Evolutionary conservation across 2,329 filamentous ascomycete genomes (phyloP).

Genomic region (Davidsoniella eucalypti): DNA sequence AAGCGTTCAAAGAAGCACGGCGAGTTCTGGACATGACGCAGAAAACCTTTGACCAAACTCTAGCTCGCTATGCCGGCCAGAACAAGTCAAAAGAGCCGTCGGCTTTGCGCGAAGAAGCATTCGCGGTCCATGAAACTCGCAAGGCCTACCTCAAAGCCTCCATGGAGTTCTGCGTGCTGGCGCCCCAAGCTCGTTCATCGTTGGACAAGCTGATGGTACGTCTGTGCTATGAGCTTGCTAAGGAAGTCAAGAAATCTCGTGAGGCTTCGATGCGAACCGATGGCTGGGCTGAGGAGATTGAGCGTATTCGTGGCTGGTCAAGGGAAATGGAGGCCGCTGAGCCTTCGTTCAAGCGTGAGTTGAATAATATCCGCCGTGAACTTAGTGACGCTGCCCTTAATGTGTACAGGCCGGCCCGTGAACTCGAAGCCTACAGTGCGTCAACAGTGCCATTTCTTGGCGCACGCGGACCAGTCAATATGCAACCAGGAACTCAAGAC

Average conservation of each 20-base stretch:
- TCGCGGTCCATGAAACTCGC: conserved; percentile 81
- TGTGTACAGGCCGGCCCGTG: conserved; percentile 63
- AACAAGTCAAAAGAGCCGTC: conserved; percentile 90
- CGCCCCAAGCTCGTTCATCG: conserved; percentile 67
- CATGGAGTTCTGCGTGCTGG: conserved; percentile 82
- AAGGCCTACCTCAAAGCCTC: conserved; percentile 82
- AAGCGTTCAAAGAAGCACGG: conserved; percentile 71
- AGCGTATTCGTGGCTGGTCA: conserved; percentile 81
- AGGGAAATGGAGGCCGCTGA: conserved; percentile 90
- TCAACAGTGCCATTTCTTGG: conserved; percentile 82
- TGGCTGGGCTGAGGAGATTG: conserved; percentile 65
- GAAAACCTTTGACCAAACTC: conserved; percentile 64
- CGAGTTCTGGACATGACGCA: conserved; percentile 63
- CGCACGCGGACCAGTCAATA: conserved; percentile 45
- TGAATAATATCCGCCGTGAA: conserved; percentile 61
- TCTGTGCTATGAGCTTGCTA: conserved; percentile 75
- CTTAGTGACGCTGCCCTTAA: conserved; percentile 63
- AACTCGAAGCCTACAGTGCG: conserved; percentile 80
- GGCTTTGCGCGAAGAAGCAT: conserved; percentile 81
- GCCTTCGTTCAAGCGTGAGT: conserved; percentile 62
- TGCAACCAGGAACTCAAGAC: conserved; percentile 22
- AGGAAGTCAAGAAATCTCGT: conserved; percentile 59
- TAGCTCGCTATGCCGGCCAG: conserved; percentile 69
- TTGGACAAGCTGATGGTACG: conserved; percentile 77
- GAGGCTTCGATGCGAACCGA: conserved; percentile 49